These are phyloP conservation scores for Phytophthora pini DNA, from an alignment of 352 stramenopile genomes.

Conservation along the genomic window DNA sequence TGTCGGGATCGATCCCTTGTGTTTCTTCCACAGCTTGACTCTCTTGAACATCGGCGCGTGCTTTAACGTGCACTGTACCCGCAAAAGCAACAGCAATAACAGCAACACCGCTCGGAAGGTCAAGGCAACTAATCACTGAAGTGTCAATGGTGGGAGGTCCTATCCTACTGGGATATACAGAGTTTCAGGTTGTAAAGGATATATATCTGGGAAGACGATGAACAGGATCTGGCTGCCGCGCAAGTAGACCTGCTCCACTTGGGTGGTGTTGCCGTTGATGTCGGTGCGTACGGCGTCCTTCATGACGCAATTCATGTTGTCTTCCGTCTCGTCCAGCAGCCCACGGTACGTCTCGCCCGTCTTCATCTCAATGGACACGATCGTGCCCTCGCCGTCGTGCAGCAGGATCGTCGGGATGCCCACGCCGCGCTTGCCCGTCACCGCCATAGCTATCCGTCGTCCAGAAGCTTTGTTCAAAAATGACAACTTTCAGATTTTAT, in stretches of 20 bases:
- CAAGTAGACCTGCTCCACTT: slow-evolving; percentile 86
- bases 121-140: slow-evolving; percentile 24
- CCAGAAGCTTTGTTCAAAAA: slow-evolving; percentile 9
- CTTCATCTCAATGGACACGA: slow-evolving; percentile 91
- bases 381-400: slow-evolving; percentile 88
- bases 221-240: slow-evolving; percentile 89
- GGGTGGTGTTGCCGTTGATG: slow-evolving; percentile 79
- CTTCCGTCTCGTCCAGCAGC: slow-evolving; percentile 86
- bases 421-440: slow-evolving; percentile 86
- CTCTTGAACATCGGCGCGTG: slow-evolving; percentile 90
- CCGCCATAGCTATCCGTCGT: slow-evolving; percentile 52
- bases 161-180: slow-evolving; percentile 21
- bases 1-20: slow-evolving; percentile 78
- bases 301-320: slow-evolving; percentile 93
- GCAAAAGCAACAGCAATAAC: slow-evolving; percentile 33
- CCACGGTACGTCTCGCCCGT: slow-evolving; percentile 86
- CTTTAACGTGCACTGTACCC: slow-evolving; percentile 66
- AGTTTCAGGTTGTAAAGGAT: slow-evolving; percentile 56
- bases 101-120: slow-evolving; percentile 37
- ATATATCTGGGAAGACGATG: slow-evolving; percentile 91
- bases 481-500: not conserved
- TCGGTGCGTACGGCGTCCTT: slow-evolving; percentile 88
- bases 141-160: not conserved
- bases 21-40: slow-evolving; percentile 91
- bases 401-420: slow-evolving; percentile 87